Conservation (phyloP, 352 stramenopile species). For the Thalassiosira oceanica region DNA sequence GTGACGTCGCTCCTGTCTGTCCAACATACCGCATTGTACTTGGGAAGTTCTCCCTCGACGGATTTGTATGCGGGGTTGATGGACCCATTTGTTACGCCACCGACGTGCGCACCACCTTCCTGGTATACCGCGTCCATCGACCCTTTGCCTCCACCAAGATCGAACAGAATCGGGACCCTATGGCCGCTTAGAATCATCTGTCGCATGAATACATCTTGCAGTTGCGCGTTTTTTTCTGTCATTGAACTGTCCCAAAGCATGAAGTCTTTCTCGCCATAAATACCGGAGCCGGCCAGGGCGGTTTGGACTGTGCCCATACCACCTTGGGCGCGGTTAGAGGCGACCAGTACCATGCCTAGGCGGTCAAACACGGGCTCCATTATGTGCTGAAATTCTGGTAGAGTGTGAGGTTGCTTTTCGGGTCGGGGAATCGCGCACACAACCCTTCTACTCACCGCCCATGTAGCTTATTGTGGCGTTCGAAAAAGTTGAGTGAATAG, state of each 20-base stretch:
- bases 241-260: constrained; percentile 52
- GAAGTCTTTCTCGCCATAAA: constrained; percentile 71
- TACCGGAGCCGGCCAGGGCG: constrained; percentile 34
- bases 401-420: constrained; percentile 1
- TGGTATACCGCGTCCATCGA: constrained; percentile 27
- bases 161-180: constrained; percentile 55
- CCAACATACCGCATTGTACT: constrained; percentile 66
- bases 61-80: constrained; percentile 27
- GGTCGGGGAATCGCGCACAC: not conserved
- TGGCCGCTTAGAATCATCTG: constrained; percentile 57
- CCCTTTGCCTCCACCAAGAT: constrained; percentile 36
- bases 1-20: constrained; percentile 38
- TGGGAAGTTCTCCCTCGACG: constrained; percentile 16
- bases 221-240: constrained; percentile 33
- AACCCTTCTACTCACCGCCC: constrained; percentile 39
- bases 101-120: constrained; percentile 28
- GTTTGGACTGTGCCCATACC: constrained; percentile 49
- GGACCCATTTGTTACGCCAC: constrained; percentile 12
- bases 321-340: constrained; percentile 54
- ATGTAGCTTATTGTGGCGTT: too few species aligned
- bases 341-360: constrained; percentile 61
- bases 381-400: constrained; percentile 51
- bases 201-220: constrained; percentile 58
- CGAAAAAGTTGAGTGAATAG: too few species aligned
- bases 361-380: constrained; percentile 74